These are phyloP conservation scores for Acanthamoeba quina DNA, from an alignment of 208 protist species.

Conservation along the genomic window DNA sequence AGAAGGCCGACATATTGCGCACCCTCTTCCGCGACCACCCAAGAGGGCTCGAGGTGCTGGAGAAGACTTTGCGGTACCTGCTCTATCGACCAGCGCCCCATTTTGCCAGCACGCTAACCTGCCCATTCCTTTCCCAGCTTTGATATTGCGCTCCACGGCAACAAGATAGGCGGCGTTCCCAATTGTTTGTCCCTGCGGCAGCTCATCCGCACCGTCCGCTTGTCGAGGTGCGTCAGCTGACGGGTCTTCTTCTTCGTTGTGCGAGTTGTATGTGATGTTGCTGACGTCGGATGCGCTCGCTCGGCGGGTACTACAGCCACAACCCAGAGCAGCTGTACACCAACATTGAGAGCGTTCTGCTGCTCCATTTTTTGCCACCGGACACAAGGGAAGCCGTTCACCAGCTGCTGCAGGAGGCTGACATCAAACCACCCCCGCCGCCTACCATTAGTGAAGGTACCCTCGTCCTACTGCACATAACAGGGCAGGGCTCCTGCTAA, in stretches of 20 bases:
- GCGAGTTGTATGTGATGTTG: neutral
- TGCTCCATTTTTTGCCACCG: slow-evolving; percentile 58
- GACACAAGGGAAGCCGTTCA: slow-evolving; percentile 46
- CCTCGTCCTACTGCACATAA: neutral
- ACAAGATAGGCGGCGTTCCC: slow-evolving; percentile 75
- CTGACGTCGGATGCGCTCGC: too few species aligned
- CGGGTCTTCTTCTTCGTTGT: neutral
- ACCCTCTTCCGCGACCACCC: neutral
- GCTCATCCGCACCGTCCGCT: slow-evolving; percentile 78
- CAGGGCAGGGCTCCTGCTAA: neutral
- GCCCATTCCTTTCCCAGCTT: neutral
- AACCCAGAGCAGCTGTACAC: neutral
- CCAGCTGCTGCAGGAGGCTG: slow-evolving; percentile 46
- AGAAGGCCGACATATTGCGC: slow-evolving; percentile 71
- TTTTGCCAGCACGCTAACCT: neutral
- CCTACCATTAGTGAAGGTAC: neutral
- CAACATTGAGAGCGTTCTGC: slow-evolving; percentile 57
- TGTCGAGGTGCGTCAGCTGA: slow-evolving; percentile 36
- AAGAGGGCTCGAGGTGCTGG: neutral
- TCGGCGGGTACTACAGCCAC: neutral
- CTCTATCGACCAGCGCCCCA: too few species aligned
- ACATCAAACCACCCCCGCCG: slow-evolving; percentile 24
- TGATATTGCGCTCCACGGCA: slow-evolving; percentile 28
- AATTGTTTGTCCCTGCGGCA: slow-evolving; percentile 83
- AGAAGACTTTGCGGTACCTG: slow-evolving; percentile 79